These are phyloP conservation scores for Tritrichomonas foetus DNA, from an alignment of 208 protist genomes.

Conservation along the genomic window DNA sequence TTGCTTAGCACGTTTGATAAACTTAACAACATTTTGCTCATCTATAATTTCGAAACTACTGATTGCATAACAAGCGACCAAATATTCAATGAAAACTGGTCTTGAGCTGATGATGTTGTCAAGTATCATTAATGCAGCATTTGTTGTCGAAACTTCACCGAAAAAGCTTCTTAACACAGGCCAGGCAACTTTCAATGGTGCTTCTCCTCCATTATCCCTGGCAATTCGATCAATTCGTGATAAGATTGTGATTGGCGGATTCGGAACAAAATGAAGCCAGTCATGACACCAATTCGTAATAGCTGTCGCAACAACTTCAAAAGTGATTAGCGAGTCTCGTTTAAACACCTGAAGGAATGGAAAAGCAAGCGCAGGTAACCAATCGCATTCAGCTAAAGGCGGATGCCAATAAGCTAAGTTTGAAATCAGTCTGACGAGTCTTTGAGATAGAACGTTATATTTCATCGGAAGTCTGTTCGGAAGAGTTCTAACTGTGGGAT, in stretches of 20 bases:
- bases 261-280: slow-evolving; percentile 48
- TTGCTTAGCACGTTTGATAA: not conserved
- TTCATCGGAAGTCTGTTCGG: slow-evolving; percentile 41
- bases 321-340: slow-evolving; percentile 25
- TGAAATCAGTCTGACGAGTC: slow-evolving; percentile 32
- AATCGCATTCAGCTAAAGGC: slow-evolving; percentile 45
- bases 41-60: not conserved
- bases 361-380: slow-evolving; percentile 43
- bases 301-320: slow-evolving; percentile 43
- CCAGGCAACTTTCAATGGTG: not conserved
- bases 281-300: slow-evolving; percentile 45
- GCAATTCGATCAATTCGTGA: slow-evolving; percentile 10
- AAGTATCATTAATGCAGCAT: not conserved
- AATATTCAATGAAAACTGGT: slow-evolving; percentile 24
- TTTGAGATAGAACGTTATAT: slow-evolving; percentile 37
- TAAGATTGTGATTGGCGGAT: slow-evolving; percentile 42
- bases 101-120: not conserved
- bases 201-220: not conserved
- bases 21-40: not conserved
- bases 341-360: slow-evolving; percentile 42
- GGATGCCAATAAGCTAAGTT: slow-evolving; percentile 45
- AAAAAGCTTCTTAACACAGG: not conserved
- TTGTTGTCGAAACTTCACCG: slow-evolving; percentile 12
- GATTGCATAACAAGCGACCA: not conserved
- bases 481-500: slow-evolving; percentile 38